A percentile compares a stretch with the other conserved stretches of the same genome.
Evolutionary conservation across 306 rosid species (phyloP).

Genomic region (Corylus heterophylla): DNA sequence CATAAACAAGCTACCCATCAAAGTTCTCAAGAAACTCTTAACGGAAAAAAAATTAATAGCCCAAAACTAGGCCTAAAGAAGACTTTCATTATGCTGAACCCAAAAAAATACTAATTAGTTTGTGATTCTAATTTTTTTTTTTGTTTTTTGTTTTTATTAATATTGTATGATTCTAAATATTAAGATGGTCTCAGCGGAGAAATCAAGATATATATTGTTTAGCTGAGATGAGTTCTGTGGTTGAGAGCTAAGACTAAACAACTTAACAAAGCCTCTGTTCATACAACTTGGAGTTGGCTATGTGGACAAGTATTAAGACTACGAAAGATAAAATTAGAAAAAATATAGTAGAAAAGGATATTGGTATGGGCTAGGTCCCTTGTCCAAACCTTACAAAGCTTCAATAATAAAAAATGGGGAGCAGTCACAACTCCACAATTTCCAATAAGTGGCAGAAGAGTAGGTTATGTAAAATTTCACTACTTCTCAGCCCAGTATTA

Average conservation of each 20-base stretch:
- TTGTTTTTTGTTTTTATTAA: no score
- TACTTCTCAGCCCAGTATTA: neutral
- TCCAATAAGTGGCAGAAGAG: neutral
- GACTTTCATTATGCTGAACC: neutral
- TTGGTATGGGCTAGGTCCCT: neutral
- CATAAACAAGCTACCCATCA: neutral
- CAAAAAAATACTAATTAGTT: neutral
- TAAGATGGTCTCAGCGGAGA: neutral
- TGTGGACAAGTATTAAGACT: neutral
- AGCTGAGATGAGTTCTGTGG: neutral
- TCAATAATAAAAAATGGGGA: neutral
- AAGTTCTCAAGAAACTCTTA: neutral
- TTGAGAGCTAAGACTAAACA: neutral
- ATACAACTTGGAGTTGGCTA: neutral
- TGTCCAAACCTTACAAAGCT: neutral
- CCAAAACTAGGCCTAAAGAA: neutral
- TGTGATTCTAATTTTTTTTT: neutral
- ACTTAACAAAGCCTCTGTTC: neutral
- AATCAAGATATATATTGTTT: neutral
- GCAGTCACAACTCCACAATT: neutral
- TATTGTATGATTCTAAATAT: neutral
- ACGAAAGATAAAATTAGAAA: neutral
- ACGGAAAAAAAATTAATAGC: neutral
- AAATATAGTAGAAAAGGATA: neutral
- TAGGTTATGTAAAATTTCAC: neutral